phyloP scores from a whole-genome alignment of 2,329 filamentous ascomycete species.

The Phaeoacremonium minimum region DNA sequence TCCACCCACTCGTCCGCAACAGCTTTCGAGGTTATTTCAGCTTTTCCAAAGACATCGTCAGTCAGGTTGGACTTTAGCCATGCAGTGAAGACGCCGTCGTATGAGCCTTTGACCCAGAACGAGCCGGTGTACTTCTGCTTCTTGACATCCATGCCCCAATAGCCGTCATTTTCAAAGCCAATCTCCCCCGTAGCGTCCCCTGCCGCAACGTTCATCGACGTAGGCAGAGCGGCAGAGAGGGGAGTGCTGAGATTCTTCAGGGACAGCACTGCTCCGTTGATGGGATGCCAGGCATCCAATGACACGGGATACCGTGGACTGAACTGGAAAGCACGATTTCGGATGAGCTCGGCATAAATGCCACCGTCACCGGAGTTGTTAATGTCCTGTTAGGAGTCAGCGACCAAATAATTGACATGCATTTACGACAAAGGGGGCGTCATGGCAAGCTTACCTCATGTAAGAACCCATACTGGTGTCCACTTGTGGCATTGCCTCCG shows the following conservation, averaged over 20 bases:
- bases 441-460: conserved; percentile 23
- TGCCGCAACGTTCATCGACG: conserved; percentile 41
- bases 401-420: not conserved
- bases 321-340: conserved; percentile 66
- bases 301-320: conserved; percentile 34
- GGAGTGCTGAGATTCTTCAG: conserved; percentile 41
- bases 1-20: conserved; percentile 42
- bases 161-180: conserved; percentile 50
- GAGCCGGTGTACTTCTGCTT: conserved; percentile 42
- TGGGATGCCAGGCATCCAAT: conserved; percentile 38
- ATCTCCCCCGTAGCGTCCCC: conserved; percentile 23
- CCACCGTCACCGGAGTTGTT: conserved; percentile 69
- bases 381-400: conserved; percentile 48
- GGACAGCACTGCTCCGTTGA: conserved; percentile 37
- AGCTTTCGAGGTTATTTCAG: conserved; percentile 39
- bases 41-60: conserved; percentile 36
- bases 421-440: not conserved
- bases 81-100: conserved; percentile 40
- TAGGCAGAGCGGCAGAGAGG: conserved; percentile 46
- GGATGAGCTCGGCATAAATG: conserved; percentile 67
- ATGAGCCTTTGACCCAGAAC: conserved; percentile 48
- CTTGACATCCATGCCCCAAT: conserved; percentile 53
- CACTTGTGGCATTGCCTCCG: conserved; percentile 31
- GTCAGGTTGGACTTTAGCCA: conserved; percentile 39
- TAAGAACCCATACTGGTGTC: conserved; percentile 35